phyloP scores from a whole-genome alignment of 805 yeast species.

The Candida railenensis region DNA sequence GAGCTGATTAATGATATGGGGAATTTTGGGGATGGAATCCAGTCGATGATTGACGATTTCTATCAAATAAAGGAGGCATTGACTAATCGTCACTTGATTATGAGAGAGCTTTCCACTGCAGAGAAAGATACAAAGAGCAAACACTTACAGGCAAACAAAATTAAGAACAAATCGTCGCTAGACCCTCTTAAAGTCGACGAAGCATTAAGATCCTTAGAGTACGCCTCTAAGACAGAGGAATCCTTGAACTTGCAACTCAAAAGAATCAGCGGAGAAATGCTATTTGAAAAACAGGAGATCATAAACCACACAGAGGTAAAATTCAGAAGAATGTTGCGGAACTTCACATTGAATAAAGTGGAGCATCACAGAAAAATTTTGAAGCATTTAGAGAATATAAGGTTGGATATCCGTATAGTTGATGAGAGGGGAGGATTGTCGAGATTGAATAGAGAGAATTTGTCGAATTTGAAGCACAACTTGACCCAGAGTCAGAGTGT shows the following conservation, averaged over 20 bases:
- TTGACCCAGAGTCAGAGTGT: constrained; percentile 42
- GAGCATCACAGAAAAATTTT: constrained; percentile 84
- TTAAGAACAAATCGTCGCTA: constrained; percentile 69
- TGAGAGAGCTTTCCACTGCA: constrained; percentile 84
- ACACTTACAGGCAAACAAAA: constrained; percentile 68
- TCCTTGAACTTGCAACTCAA: constrained; percentile 74
- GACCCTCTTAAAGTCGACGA: constrained; percentile 91
- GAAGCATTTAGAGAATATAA: constrained; percentile 66
- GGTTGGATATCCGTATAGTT: constrained; percentile 70
- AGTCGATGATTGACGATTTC: constrained; percentile 66
- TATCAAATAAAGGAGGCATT: constrained; percentile 88
- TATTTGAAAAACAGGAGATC: constrained; percentile 66
- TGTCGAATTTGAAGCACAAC: constrained; percentile 45
- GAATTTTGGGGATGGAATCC: constrained; percentile 72
- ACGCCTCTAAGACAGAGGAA: constrained; percentile 74
- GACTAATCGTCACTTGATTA: constrained; percentile 86
- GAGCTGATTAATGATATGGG: constrained; percentile 73
- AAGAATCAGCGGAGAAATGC: constrained; percentile 82
- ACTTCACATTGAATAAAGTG: constrained; percentile 65
- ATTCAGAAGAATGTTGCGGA: constrained; percentile 53
- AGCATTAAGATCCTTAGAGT: constrained; percentile 75
- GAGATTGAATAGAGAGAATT: constrained; percentile 72
- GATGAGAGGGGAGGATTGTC: constrained; percentile 80
- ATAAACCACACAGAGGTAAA: constrained; percentile 56
- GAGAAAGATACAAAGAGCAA: constrained; percentile 69